A percentile compares a stretch with the other conserved stretches of the same genome.
phyloP scores from a whole-genome alignment of 2,329 filamentous ascomycete species.

The Myotisia sp. region DNA sequence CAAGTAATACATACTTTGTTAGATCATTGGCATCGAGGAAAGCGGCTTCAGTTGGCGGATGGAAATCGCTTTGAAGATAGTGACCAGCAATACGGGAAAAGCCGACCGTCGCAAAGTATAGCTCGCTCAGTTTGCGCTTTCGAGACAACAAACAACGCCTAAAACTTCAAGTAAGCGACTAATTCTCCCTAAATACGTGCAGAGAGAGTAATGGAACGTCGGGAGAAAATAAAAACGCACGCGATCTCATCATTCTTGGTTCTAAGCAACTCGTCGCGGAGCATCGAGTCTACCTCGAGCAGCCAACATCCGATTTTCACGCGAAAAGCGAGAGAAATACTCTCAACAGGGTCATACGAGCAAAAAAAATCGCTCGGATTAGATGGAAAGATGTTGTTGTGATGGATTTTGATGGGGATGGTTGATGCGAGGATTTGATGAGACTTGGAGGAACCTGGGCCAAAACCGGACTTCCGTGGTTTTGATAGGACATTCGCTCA shows the following conservation, averaged over 20 bases:
- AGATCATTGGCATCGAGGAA: conserved; percentile 47
- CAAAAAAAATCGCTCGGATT: conserved; percentile 31
- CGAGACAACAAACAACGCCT: conserved; percentile 56
- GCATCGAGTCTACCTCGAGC: conserved; percentile 35
- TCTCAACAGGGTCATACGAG: conserved; percentile 30
- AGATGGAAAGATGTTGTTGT: conserved; percentile 31
- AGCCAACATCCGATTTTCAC: conserved; percentile 38
- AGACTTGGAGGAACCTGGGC: conserved; percentile 16
- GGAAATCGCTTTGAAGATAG: conserved; percentile 40
- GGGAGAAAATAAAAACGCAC: conserved; percentile 28
- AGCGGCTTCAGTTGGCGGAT: conserved; percentile 35
- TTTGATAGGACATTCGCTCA: not conserved
- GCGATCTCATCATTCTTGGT: conserved; percentile 39
- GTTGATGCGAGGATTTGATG: conserved; percentile 20
- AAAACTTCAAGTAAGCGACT: conserved; percentile 26
- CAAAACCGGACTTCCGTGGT: conserved; percentile 9
- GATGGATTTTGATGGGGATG: conserved; percentile 24
- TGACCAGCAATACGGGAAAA: conserved; percentile 37
- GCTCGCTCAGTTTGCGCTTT: conserved; percentile 80
- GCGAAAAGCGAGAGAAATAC: conserved; percentile 27
- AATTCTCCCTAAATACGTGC: conserved; percentile 13
- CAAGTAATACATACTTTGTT: conserved; percentile 36
- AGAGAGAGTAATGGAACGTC: conserved; percentile 16
- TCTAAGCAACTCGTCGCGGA: conserved; percentile 36
- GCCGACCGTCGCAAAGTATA: conserved; percentile 65